Base-by-base conservation (phyloP, 163 green algal species). In the Botryococcus braunii region DNA sequence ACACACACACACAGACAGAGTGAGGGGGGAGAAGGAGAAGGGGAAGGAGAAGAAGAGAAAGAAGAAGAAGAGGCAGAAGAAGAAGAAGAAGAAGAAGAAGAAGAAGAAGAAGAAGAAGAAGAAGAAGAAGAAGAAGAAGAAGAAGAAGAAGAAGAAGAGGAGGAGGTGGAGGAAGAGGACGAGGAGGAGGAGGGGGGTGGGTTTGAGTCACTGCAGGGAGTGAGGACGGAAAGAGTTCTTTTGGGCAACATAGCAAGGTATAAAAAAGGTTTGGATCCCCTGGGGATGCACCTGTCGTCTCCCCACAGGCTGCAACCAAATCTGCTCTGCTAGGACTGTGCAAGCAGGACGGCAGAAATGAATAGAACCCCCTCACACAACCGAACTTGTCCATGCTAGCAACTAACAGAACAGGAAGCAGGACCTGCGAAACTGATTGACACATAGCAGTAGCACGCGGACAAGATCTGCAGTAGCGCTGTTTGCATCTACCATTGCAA, bases 241-340 rank as follows among this genome's bases (percentile, higher is more conserved):
- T 31, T 8, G 6, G 52, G 37, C 5, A 5, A 13, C 34, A 47
- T 9, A 34, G 40, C 37, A 56, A 7, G 6, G 27, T 50, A 25
- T 46, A 49, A 29, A 7, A 5, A 36, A 29, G 37, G 5, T n/a
- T 66, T 6, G 27, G 4, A n/a, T n/a, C n/a, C n/a, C n/a, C n/a
- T n/a, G n/a, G n/a, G n/a, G n/a, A n/a, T 38, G 65, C 47, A 23
- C 88, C 91, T 21, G 85, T 97, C 4, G 89, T 97, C 72, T 98
- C 94, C 2, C 89, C 94, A 29, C 92, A 78, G 3, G 88, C 83
- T 6, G 88, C 94, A 4, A 99, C 94, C 37, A 98, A 77, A 67
- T 99, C 94, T 3, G 80, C 94, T 2, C 94, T 79, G 23, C 72
- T 71, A 29, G 92, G 92, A 58, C 85, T 93, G 75, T 38, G 39